Evolutionary conservation across 305 asterid species (phyloP), one percentile per base, ranked within the genome.

Genomic region (Ajuga reptans): DNA sequence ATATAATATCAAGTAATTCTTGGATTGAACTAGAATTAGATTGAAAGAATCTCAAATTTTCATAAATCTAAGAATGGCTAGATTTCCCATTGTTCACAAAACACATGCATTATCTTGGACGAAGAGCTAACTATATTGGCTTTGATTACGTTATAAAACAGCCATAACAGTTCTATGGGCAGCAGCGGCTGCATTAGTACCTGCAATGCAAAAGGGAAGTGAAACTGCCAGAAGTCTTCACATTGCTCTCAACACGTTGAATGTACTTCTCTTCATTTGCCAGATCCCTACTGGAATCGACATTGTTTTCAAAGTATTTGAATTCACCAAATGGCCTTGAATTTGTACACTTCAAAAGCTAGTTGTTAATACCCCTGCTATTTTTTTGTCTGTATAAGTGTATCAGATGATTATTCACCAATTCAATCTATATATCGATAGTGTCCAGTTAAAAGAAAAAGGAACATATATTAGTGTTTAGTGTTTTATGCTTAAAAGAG

Each of bases 241-340:
- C 84, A 87, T 92, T n/a, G 88, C 88, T 0, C 76, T 90, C 54
- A 92, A 90, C 15, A 51, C 64, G 4, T 10, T 87, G 64, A 90
- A 92, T 45, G 85, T 92, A 27, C 2, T 72, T 53, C 97, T 92
- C 81, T 92, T 92, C 83, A 64, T 84, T 29, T 84, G 79, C 80
- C 98, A 92, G 78, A 92, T 92, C 64, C 97, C 98, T 9, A 88
- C 98, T 0, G 97, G 98, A 60, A 62, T 88, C 33, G 96, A 91
- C 37, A 90, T 90, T 6, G 83, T 92, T 68, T 76, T 86, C 74
- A 90, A 86, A 80, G 96, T 86, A 9, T 77, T 90, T 31, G 91
- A 92, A 66, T 90, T 88, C 80, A 85, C 97, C 36, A 79, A 74
- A 1, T 92, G 98, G 98, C 97, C 97, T 78, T 92, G 85, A 89